Base-by-base conservation (phyloP, 75 land plant genomes). In the Ceratopteris richardii region DNA sequence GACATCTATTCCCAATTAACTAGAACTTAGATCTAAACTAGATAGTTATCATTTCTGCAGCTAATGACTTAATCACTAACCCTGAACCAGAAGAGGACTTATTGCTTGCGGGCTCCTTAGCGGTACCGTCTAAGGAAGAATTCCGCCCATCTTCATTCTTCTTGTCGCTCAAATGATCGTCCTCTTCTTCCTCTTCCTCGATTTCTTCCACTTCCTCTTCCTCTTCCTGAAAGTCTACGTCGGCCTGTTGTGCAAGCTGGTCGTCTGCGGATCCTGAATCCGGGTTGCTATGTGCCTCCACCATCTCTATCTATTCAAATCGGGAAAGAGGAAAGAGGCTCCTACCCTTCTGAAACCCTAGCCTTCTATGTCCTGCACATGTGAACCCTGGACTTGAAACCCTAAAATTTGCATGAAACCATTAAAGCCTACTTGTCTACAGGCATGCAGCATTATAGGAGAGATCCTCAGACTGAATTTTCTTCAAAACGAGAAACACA, bases 171-270 rank as follows among this genome's bases (percentile, higher is more conserved):
- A 11, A 5, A 24, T 25, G 54, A 6, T n/a, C n/a, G n/a, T 46
- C 50, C 50, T 46, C 50, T 46, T 46, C 50, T 14, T 46, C 50
- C 14, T 46, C 50, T 46, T 18, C 50, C 50, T 46, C 50, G 4
- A 46, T 17, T 21, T 46, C 50, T 46, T 46, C 50, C 17, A 6
- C 50, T 17, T 46, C 50, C 17, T 21, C 50, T 14, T 46, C 50
- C 50, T 46, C 22, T 46, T 46, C 50, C 2, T 46, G 50, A 2
- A 18, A 21, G 17, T 46, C 50, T 46, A 46, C 50, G 50, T 46
- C 17, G 50, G 18, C 50, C 50, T 46, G 50, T 2, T 46, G 50
- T 14, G 18, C 50, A 46, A 46, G 17, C 3, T 46, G 22, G 22
- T 46, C 50, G 9, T 33, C 37, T 33, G 37, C 37, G 7, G 37